A percentile compares a stretch with the other conserved stretches of the same genome.
These are phyloP conservation scores for Fusarium chaquense DNA, from an alignment of 2,329 filamentous ascomycete species.

Conservation along the genomic window DNA sequence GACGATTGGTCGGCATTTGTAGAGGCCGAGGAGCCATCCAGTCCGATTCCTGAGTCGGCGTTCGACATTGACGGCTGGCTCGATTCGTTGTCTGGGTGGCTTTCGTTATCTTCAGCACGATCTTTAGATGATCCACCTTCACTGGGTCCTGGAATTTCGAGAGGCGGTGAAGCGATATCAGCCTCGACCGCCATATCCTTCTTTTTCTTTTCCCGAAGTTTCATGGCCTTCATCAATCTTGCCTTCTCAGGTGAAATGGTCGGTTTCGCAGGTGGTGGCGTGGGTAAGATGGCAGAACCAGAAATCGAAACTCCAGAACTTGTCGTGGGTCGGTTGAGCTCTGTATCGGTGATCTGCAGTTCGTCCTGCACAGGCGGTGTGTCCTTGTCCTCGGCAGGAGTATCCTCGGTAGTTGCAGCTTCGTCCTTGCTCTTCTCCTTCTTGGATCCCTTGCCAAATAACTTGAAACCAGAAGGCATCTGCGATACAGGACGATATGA, in stretches of 20 bases:
- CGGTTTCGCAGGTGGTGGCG: slow-evolving; percentile 59
- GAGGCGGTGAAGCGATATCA: slow-evolving; percentile 31
- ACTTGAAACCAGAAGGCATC: slow-evolving; percentile 83
- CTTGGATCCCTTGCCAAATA: slow-evolving; percentile 69
- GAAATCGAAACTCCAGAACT: slow-evolving; percentile 61
- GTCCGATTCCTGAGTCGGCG: slow-evolving; percentile 67
- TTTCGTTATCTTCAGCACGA: slow-evolving; percentile 41
- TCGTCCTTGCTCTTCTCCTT: slow-evolving; percentile 55
- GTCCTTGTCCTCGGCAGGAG: slow-evolving; percentile 53
- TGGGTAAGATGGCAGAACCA: slow-evolving; percentile 51
- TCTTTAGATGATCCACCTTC: slow-evolving; percentile 43
- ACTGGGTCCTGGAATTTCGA: slow-evolving; percentile 35
- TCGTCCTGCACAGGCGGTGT: slow-evolving; percentile 54
- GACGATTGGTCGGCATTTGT: slow-evolving; percentile 61
- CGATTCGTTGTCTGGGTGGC: slow-evolving; percentile 37
- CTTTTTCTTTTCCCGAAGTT: slow-evolving; percentile 85
- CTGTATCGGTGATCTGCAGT: slow-evolving; percentile 39
- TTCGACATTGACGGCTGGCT: slow-evolving; percentile 55
- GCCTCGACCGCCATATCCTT: slow-evolving; percentile 48
- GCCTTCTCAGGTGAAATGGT: slow-evolving; percentile 88
- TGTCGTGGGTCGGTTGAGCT: slow-evolving; percentile 55
- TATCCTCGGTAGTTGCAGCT: slow-evolving; percentile 50
- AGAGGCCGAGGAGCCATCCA: slow-evolving; percentile 59
- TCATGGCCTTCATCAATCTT: slow-evolving; percentile 92
- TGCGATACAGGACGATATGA: slow-evolving; percentile 79